Evolutionary conservation across 768 basidiomycete species (phyloP), one percentile per base, ranked within the genome.

Genomic region (Chalciporus piperatus): DNA sequence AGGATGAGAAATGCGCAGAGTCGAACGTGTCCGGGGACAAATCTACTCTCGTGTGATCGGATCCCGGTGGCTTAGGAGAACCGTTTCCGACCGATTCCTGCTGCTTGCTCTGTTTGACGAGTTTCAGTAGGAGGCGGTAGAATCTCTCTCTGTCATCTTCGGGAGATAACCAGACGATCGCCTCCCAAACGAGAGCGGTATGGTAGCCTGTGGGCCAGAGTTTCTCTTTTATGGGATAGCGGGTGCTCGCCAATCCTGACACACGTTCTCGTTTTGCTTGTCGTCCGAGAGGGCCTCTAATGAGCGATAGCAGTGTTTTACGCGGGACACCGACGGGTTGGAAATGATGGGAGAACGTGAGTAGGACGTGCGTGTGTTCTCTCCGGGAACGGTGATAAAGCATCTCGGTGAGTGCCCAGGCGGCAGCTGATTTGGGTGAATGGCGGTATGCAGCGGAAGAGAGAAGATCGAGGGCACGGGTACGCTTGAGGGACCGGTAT

Each of bases 301-400:
- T 41, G 17, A 57, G 23, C 7, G 51, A 56, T 1, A 58, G 17
- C 4, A 66, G 27, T 0, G 59, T 70, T 62, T 32, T 70, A 47
- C 27, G 54, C 0, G 85, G 83, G n/a, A 88, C 69, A 13, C 81
- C 84, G 33, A 74, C 65, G 7, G 74, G 54, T 48, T 74, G 75
- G 58, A 84, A 87, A 47, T 80, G 73, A 6, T 76, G 71, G 12
- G 67, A 63, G 59, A 81, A 89, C 0, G 76, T 68, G 42, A 68
- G 51, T 44, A 83, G 60, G 30, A 59, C 45, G n/a, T 51, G 56
- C 20, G 58, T 17, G 33, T 17, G 46, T 35, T 62, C 55, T 11
- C 28, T 56, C 13, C 57, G 56, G 3, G 55, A 43, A 23, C 62
- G 66, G 47, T 64, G 59, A 37, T 62, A 50, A 5, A 68, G 62